Evolutionary conservation across 495 filamentous ascomycete genomes (phyloP).

Genomic region (Podospora pseudopauciseta): DNA sequence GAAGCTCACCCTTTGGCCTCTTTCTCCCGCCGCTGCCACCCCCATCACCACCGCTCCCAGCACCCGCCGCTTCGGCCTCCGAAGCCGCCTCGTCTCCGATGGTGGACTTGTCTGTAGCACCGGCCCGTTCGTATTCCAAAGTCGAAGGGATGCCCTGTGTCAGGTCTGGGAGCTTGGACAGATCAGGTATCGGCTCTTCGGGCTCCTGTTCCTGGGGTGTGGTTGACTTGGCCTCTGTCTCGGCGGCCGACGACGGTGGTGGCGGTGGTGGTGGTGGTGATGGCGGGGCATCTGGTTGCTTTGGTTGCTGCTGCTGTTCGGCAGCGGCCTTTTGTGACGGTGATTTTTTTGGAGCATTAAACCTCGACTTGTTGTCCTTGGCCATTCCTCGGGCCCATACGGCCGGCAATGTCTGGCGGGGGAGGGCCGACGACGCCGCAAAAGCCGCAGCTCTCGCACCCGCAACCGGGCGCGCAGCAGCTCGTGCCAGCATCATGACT

Average conservation of each 20-base stretch:
- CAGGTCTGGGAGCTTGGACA: slow-evolving; percentile 73
- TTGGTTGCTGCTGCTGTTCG: neutral
- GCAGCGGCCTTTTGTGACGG: slow-evolving; percentile 15
- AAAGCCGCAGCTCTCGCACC: slow-evolving; percentile 25
- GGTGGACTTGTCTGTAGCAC: slow-evolving; percentile 43
- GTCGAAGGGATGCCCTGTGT: slow-evolving; percentile 91
- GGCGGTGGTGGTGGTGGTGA: slow-evolving; percentile 13
- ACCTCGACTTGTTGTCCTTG: slow-evolving; percentile 33
- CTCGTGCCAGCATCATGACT: slow-evolving; percentile 42
- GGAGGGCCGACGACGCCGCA: slow-evolving; percentile 26
- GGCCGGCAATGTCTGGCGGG: slow-evolving; percentile 23
- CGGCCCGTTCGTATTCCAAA: slow-evolving; percentile 64
- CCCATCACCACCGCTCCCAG: neutral
- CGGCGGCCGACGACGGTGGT: slow-evolving; percentile 13
- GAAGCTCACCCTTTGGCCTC: slow-evolving; percentile 56
- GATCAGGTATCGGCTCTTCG: slow-evolving; percentile 37
- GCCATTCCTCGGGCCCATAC: slow-evolving; percentile 44
- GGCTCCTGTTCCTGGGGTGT: slow-evolving; percentile 18
- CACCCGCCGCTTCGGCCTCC: slow-evolving; percentile 17
- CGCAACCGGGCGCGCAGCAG: slow-evolving; percentile 36
- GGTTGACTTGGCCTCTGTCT: slow-evolving; percentile 14
- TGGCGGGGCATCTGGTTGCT: neutral
- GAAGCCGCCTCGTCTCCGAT: slow-evolving; percentile 55
- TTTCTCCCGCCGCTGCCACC: slow-evolving; percentile 46
- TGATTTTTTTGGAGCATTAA: slow-evolving; percentile 18